Evolutionary conservation across 352 stramenopile genomes (phyloP).

Genomic region (Globisporangium perplexum): DNA sequence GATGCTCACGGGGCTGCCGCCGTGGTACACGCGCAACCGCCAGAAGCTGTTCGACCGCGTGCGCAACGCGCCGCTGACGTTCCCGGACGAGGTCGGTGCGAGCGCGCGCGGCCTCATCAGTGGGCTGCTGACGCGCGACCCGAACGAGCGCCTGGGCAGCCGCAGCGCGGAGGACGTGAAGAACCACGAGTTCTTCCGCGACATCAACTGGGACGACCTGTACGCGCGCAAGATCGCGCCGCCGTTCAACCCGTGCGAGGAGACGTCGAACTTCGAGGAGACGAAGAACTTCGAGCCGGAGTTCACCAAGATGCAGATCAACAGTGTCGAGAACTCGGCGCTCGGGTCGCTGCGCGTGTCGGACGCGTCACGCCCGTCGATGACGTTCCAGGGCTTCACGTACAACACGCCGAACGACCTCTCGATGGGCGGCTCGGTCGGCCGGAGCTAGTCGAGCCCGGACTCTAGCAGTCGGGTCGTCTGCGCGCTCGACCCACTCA

Average conservation of each 20-base stretch:
- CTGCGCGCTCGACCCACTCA: neutral
- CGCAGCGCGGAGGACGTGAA: conserved; percentile 78
- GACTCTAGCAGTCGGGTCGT: neutral
- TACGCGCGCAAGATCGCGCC: conserved; percentile 80
- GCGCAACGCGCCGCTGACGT: conserved; percentile 80
- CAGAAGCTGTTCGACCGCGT: conserved; percentile 92
- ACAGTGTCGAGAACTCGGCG: conserved; percentile 72
- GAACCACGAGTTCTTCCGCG: conserved; percentile 79
- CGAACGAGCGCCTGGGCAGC: conserved; percentile 72
- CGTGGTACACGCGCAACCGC: conserved; percentile 92
- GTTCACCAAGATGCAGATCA: conserved; percentile 90
- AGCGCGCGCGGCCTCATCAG: conserved; percentile 76
- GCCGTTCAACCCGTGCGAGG: conserved; percentile 83
- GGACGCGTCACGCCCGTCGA: conserved; percentile 73
- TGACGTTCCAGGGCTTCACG: conserved; percentile 88
- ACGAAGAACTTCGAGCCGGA: conserved; percentile 88
- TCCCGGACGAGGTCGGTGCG: conserved; percentile 79
- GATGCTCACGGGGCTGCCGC: conserved; percentile 90
- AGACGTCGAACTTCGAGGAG: conserved; percentile 54
- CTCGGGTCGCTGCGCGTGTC: conserved; percentile 61
- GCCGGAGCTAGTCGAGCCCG: conserved; percentile 33
- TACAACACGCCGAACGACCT: conserved; percentile 89
- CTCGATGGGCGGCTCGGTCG: conserved; percentile 66
- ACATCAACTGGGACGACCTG: conserved; percentile 78
- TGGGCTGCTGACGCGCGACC: conserved; percentile 76